Evolutionary conservation across 495 filamentous ascomycete species (phyloP), one percentile per base, ranked within the genome.

Genomic region (Daldinia grandis): DNA sequence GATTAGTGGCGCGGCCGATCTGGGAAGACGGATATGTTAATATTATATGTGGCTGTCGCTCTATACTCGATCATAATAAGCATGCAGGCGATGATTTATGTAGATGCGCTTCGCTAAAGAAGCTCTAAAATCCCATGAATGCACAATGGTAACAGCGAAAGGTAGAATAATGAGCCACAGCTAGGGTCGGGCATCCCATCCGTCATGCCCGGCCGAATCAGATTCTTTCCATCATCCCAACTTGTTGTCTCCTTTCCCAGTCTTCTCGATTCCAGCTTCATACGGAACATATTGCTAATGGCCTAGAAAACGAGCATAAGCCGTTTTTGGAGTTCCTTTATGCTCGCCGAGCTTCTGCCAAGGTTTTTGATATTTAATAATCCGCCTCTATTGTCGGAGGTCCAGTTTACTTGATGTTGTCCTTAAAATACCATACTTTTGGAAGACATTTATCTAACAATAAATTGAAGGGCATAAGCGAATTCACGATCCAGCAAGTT

Each of bases 201-300:
- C 75, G 75, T 62, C 55, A 56, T 69, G 69, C 66, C 69, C 75
- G 75, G 68, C 64, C 75, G 58, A 77, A 77, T 77, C 73, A 77
- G 49, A 62, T 71, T 60, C 58, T 73, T 42, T 51, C 30, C 66
- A 60, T 64, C 55, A 66, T 73, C 73, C 75, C 75, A 71, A 68
- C 70, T 62, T 58, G 65, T 62, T 63, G 73, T 75, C 56, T 62
- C 62, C 47, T 64, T 44, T 70, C 49, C 51, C 54, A 63, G 61
- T 56, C 58, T 66, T 60, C 59, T 47, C 31, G 25, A 68, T 74
- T 58, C 67, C 54, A 64, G 27, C 38, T 67, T 64, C 60, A 44
- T 74, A 60, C 38, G 64, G 54, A 62, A 53, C 56, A 27, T 40
- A 33, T 53, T 54, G 58, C 31, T 64, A 19, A 57, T 68, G 58